phyloP scores from a whole-genome alignment of 2,329 filamentous ascomycete species.

The Diaporthe vaccinii region DNA sequence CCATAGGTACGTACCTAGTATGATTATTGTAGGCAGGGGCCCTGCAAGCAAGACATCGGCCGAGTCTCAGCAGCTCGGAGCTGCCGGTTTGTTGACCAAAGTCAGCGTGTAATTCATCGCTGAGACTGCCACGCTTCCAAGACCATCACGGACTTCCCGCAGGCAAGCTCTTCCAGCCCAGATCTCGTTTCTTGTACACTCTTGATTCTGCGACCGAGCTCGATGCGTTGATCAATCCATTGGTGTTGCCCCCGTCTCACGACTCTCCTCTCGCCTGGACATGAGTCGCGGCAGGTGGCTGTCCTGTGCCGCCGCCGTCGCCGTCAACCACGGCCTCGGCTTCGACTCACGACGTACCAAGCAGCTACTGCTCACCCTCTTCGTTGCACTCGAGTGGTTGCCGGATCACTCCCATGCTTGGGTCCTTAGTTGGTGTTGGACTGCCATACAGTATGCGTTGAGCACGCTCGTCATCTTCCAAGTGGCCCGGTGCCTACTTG shows the following conservation, averaged over 20 bases:
- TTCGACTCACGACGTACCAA: conserved; percentile 29
- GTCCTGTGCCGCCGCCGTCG: conserved; percentile 23
- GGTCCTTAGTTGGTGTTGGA: not conserved
- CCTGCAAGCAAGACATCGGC: conserved; percentile 8
- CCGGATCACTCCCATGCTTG: not conserved
- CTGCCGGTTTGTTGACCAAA: conserved; percentile 8
- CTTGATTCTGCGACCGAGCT: not conserved
- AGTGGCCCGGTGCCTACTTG: conserved; percentile 19
- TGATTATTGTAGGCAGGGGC: not conserved
- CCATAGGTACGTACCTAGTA: not conserved
- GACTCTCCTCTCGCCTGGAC: conserved; percentile 20
- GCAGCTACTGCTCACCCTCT: conserved; percentile 31
- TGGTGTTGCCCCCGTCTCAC: not conserved
- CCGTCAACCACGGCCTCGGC: conserved; percentile 25
- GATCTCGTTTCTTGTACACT: not conserved
- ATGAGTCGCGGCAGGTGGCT: conserved; percentile 39
- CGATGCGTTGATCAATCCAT: not conserved
- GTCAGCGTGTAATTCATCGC: conserved; percentile 15
- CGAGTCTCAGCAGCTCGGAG: conserved; percentile 31
- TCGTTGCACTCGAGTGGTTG: not conserved
- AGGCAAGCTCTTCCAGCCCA: conserved; percentile 4
- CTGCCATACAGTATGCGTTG: conserved; percentile 13
- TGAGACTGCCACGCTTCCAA: not conserved
- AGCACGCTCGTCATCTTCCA: conserved; percentile 6
- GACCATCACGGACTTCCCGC: conserved; percentile 1